phyloP scores from a whole-genome alignment of 306 rosid species.

The Senna siamea region DNA sequence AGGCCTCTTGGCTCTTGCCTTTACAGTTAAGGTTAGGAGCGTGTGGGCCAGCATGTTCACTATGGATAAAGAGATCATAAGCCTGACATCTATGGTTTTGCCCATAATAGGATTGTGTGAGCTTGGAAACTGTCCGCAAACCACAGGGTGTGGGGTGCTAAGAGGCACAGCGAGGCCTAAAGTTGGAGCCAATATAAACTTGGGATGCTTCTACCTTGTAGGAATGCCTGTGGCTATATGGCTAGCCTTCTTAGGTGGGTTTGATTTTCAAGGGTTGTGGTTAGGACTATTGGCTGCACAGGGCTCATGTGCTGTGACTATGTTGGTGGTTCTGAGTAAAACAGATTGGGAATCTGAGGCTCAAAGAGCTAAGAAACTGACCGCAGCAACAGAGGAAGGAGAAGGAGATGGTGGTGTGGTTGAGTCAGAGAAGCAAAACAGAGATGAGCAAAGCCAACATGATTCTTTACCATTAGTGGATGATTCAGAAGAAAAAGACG shows the following conservation, averaged over 20 bases:
- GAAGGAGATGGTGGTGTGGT: conserved; percentile 4
- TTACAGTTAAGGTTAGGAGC: conserved; percentile 67
- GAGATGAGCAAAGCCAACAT: conserved; percentile 41
- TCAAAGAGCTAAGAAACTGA: conserved; percentile 61
- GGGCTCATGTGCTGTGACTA: conserved; percentile 75
- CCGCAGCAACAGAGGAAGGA: conserved; percentile 37
- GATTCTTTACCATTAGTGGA: conserved; percentile 35
- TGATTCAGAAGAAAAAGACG: conserved; percentile 39
- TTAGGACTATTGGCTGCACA: conserved; percentile 91
- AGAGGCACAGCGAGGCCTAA: conserved; percentile 94
- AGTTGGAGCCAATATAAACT: conserved; percentile 79
- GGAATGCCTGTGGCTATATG: conserved; percentile 89
- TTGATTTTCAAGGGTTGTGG: conserved; percentile 90
- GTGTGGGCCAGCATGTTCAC: conserved; percentile 88
- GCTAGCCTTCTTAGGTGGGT: conserved; percentile 59
- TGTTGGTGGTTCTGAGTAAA: conserved; percentile 68
- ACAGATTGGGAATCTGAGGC: conserved; percentile 90
- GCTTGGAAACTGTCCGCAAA: conserved; percentile 93
- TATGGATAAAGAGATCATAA: conserved; percentile 60
- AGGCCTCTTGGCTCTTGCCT: conserved; percentile 64
- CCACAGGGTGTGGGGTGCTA: conserved; percentile 91
- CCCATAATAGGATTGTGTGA: conserved; percentile 92
- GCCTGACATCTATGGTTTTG: conserved; percentile 70
- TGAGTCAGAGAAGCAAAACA: conserved; percentile 41
- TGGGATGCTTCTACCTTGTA: conserved; percentile 83